Base-by-base conservation (phyloP, 768 basidiomycete species). In the Suillus tomentosus region DNA sequence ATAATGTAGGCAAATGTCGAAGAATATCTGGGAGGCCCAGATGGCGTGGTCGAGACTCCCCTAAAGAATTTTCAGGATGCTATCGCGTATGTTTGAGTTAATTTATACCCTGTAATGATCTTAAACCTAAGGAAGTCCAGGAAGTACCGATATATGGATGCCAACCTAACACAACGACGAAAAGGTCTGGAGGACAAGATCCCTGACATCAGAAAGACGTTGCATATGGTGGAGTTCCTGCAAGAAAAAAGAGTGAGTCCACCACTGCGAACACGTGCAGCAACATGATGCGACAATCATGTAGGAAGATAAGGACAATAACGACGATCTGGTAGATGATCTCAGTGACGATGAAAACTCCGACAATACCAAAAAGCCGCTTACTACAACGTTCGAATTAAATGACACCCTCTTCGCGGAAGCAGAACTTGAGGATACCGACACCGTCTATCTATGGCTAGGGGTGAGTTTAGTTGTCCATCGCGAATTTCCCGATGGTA, bases 71-170 rank as follows among this genome's bases (percentile, higher is more conserved):
- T 98, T 72, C 93, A 97, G 73, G 95, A 96, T 78, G 95, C 94
- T 27, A 84, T 97, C 76, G 92, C 95, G 96, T 98, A 80, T 78
- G 95, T 62, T 45, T 40, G 42, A 31, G 31, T 31, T 6, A 6
- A 37, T 42, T 40, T 62, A 64, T 61, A 47, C 62, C 65, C 34
- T 50, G 36, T 60, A 39, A 60, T 63, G 45, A 61, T 67, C 65
- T 66, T 50, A 67, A 64, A 69, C 64, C 62, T 66, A 68, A 65
- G 65, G 65, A 68, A 64, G 81, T 75, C 72, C 79, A 99, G 96
- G 70, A 99, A 99, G 82, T 99, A 99, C 81, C 91, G 92, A 58
- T 98, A 96, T 79, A 99, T 99, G 96, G 96, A 99, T 69, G 79
- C 86, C 17, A 95, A 87, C 73, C 81, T 96, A 57, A 80, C 87